Evolutionary conservation across 179 eudicot genomes (phyloP), one percentile per base, ranked within the genome.

Genomic region (Vitellaria paradoxa): DNA sequence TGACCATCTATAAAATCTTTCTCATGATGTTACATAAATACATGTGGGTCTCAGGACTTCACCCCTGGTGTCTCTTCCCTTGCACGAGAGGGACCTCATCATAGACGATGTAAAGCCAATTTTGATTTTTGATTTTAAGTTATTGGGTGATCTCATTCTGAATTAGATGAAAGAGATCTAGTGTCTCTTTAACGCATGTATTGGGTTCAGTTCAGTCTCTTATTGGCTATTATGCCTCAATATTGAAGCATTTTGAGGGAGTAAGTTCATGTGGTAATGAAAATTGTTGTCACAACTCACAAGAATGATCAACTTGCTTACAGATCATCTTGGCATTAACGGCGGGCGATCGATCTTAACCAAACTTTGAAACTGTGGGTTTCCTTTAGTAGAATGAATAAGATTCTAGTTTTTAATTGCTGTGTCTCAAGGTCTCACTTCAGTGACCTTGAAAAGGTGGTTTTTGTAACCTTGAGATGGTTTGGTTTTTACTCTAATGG

Each of bases 171-270:
- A n/a, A n/a, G n/a, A n/a, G n/a, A n/a, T n/a, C n/a, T n/a, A n/a
- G n/a, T n/a, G n/a, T n/a, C n/a, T n/a, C n/a, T n/a, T n/a, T n/a
- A n/a, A n/a, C n/a, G n/a, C n/a, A n/a, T n/a, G n/a, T n/a, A n/a
- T n/a, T n/a, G n/a, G n/a, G n/a, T n/a, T n/a, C n/a, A n/a, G n/a
- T n/a, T n/a, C n/a, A n/a, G n/a, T n/a, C n/a, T n/a, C n/a, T 21
- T 12, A 12, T 64, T 64, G 68, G 42, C 40, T 23, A 9, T 10
- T 64, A 64, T 11, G n/a, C 68, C 68, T 26, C 17, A 64, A 64
- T 26, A 64, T 64, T 64, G 68, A 64, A 64, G 68, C 68, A 10
- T 10, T 9, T 64, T 64, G 68, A 64, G 68, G 68, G 68, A 64
- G 45, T 21, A 9, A 64, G 45, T 64, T 64, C 68, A 64, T 64